Evolutionary conservation across 2,329 filamentous ascomycete genomes (phyloP).

Genomic region (Colletotrichum magnum): DNA sequence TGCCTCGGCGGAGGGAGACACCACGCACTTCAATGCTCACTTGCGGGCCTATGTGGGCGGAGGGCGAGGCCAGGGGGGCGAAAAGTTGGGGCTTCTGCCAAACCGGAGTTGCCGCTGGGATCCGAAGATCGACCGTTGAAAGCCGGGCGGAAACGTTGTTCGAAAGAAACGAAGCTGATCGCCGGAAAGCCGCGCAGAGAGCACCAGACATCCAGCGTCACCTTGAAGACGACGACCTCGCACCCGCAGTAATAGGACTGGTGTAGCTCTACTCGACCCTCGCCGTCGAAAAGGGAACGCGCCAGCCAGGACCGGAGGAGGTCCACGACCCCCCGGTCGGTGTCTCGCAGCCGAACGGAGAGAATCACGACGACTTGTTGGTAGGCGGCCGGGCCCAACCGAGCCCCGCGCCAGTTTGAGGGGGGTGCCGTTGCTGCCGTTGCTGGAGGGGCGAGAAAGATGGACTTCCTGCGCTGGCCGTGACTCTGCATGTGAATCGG

Average conservation of each 20-base stretch:
- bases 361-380: background rate
- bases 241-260: background rate
- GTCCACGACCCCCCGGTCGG: background rate
- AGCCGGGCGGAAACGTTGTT: background rate
- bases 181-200: background rate
- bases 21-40: no score
- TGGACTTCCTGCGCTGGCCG: background rate
- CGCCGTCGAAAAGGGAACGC: background rate
- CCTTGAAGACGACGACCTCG: background rate
- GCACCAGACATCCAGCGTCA: background rate
- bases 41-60: no score
- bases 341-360: background rate
- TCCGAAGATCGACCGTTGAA: no score
- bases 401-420: background rate
- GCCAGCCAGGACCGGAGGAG: background rate
- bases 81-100: background rate
- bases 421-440: no score
- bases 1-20: no score
- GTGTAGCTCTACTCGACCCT: background rate
- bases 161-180: background rate
- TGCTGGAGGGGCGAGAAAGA: background rate
- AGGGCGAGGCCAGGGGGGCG: no score
- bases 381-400: background rate
- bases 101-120: background rate
- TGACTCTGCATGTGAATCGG: background rate